phyloP scores from a whole-genome alignment of 2,329 filamentous ascomycete genomes.

The Zopfia rhizophila region DNA sequence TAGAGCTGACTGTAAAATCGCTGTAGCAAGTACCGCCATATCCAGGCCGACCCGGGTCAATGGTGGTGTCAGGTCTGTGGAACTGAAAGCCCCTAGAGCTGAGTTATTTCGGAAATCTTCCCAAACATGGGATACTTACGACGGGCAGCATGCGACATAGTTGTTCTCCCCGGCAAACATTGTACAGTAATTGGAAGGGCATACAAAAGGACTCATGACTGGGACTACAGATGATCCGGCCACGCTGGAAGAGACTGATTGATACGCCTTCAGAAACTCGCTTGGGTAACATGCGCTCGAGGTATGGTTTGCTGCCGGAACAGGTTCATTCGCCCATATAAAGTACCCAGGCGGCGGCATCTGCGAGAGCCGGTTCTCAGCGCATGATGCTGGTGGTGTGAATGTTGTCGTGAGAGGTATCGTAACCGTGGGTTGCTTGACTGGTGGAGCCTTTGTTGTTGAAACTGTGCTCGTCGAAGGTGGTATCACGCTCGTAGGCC shows the following conservation, averaged over 20 bases:
- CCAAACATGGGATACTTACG: slow-evolving; percentile 19
- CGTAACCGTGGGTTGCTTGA: slow-evolving; percentile 18
- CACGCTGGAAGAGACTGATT: slow-evolving; percentile 20
- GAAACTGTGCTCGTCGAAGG: slow-evolving; percentile 8
- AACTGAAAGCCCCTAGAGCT: slow-evolving; percentile 30
- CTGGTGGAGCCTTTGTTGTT: not conserved
- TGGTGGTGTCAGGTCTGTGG: slow-evolving; percentile 22
- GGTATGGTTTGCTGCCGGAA: slow-evolving; percentile 30
- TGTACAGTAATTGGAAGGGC: slow-evolving; percentile 36
- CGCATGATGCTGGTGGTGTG: slow-evolving; percentile 36
- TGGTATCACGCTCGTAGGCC: no score
- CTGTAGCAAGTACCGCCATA: slow-evolving; percentile 42
- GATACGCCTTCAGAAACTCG: slow-evolving; percentile 35
- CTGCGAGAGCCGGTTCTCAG: slow-evolving; percentile 31
- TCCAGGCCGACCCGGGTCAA: slow-evolving; percentile 30
- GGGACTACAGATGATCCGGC: slow-evolving; percentile 32
- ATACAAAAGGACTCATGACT: slow-evolving; percentile 37
- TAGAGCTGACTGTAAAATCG: slow-evolving; percentile 25
- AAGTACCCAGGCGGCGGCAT: slow-evolving; percentile 32
- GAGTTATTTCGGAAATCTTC: not conserved
- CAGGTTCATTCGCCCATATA: slow-evolving; percentile 40
- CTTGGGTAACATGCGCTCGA: slow-evolving; percentile 36
- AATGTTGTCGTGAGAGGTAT: slow-evolving; percentile 38
- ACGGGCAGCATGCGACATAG: slow-evolving; percentile 42
- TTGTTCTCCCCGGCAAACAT: slow-evolving; percentile 27